A percentile compares a stretch with the other conserved stretches of the same genome.
phyloP scores from a whole-genome alignment of 208 protist genomes.

The Sergeia podlipaevii region DNA sequence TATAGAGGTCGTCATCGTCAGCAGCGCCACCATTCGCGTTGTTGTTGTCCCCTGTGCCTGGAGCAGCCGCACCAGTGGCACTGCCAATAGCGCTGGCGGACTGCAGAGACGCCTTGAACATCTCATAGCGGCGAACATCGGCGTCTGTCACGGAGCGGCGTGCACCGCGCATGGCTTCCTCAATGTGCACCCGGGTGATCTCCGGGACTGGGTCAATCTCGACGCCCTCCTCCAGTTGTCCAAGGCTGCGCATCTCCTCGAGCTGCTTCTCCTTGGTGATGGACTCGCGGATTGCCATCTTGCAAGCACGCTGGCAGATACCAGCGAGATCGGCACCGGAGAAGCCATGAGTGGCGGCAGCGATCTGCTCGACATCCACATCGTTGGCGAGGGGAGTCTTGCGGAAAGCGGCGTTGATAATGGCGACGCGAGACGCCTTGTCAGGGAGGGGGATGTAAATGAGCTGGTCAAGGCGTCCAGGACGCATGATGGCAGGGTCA shows the following conservation, averaged over 20 bases:
- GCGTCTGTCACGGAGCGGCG: conserved; percentile 90
- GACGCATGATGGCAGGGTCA: conserved; percentile 99
- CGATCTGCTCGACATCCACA: conserved; percentile 96
- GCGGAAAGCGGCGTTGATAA: conserved; percentile 97
- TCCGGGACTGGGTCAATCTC: conserved; percentile 86
- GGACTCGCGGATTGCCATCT: conserved; percentile 91
- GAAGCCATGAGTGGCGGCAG: conserved; percentile 97
- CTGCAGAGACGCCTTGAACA: conserved; percentile 88
- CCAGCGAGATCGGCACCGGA: conserved; percentile 98
- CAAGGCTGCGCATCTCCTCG: conserved; percentile 57
- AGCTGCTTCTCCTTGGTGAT: conserved; percentile 88
- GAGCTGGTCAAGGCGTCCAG: conserved; percentile 94
- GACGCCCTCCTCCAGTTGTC: conserved; percentile 56
- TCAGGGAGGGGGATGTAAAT: conserved; percentile 99
- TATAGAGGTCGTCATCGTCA: conserved; percentile 61
- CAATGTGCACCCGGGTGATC: conserved; percentile 91
- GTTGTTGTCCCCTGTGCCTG: conserved; percentile 9
- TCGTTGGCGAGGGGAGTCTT: conserved; percentile 97
- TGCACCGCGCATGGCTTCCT: conserved; percentile 87
- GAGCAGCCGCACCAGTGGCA: conserved; percentile 6
- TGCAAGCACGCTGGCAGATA: conserved; percentile 90
- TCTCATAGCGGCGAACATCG: conserved; percentile 92
- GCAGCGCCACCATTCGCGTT: conserved; percentile 10
- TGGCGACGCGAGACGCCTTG: conserved; percentile 92
- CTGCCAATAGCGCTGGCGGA: conserved; percentile 66